Evolutionary conservation across 2,329 filamentous ascomycete species (phyloP).

Genomic region (Cladosporium colombiae): DNA sequence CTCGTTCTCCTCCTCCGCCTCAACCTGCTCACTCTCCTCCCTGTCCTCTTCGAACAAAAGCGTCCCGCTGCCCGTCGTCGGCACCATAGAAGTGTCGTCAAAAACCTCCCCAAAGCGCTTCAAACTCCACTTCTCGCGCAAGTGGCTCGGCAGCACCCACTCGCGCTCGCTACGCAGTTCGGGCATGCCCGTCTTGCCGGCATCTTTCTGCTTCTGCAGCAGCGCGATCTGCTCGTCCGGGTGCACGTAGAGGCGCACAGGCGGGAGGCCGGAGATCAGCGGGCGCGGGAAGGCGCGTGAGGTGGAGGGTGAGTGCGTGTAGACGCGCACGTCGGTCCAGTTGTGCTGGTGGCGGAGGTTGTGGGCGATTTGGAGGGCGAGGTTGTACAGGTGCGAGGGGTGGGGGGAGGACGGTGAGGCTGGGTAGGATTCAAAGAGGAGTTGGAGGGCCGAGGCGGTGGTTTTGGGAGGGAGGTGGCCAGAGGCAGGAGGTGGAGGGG

Average conservation of each 20-base stretch:
- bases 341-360: slow-evolving; percentile 76
- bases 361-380: slow-evolving; percentile 63
- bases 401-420: slow-evolving; percentile 20
- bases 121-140: slow-evolving; percentile 72
- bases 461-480: slow-evolving; percentile 1
- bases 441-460: slow-evolving; percentile 26
- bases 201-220: slow-evolving; percentile 55
- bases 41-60: slow-evolving; percentile 27
- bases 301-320: slow-evolving; percentile 39
- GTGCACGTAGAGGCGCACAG: slow-evolving; percentile 72
- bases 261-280: slow-evolving; percentile 71
- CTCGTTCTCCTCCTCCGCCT: slow-evolving; percentile 34
- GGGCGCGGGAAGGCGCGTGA: slow-evolving; percentile 54
- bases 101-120: slow-evolving; percentile 68
- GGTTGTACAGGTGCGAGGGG: slow-evolving; percentile 41
- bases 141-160: slow-evolving; percentile 74
- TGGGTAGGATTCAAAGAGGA: slow-evolving; percentile 19
- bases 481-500: neutral
- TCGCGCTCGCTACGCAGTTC: slow-evolving; percentile 55
- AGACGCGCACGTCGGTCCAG: slow-evolving; percentile 64
- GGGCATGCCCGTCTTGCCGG: slow-evolving; percentile 36
- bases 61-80: slow-evolving; percentile 36
- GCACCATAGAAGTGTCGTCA: slow-evolving; percentile 53
- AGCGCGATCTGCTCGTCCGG: slow-evolving; percentile 79
- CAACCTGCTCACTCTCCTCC: slow-evolving; percentile 29